Percentiles rank a stretch among this genome's conserved stretches.
phyloP scores from a whole-genome alignment of 2,329 filamentous ascomycete species.

The Colletotrichum aenigma region DNA sequence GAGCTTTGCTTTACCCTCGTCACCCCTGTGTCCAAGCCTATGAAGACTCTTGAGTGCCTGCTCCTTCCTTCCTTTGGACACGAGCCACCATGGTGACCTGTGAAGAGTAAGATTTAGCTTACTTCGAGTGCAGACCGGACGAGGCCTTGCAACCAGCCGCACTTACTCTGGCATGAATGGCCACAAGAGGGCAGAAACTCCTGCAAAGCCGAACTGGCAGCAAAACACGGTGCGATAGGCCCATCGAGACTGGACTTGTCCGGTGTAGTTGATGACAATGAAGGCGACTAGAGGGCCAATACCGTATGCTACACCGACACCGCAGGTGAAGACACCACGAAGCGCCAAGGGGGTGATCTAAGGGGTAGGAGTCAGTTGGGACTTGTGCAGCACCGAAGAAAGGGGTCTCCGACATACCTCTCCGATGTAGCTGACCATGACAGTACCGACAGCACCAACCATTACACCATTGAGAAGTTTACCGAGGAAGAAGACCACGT shows the following conservation, averaged over 20 bases:
- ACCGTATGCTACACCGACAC: slow-evolving; percentile 31
- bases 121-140: neutral
- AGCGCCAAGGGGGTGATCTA: slow-evolving; percentile 31
- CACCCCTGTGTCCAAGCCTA: slow-evolving; percentile 30
- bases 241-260: slow-evolving; percentile 30
- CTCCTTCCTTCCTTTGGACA: slow-evolving; percentile 34
- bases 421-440: slow-evolving; percentile 34
- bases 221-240: slow-evolving; percentile 37
- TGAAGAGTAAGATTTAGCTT: neutral
- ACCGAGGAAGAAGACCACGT: slow-evolving; percentile 43
- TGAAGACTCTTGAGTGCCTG: slow-evolving; percentile 37
- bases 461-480: slow-evolving; percentile 47
- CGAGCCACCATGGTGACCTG: slow-evolving; percentile 44
- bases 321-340: slow-evolving; percentile 31
- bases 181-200: slow-evolving; percentile 31
- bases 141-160: neutral
- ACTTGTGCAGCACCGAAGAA: neutral
- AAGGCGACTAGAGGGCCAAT: slow-evolving; percentile 34
- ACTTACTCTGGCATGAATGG: slow-evolving; percentile 44
- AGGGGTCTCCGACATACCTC: slow-evolving; percentile 25
- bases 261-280: slow-evolving; percentile 35
- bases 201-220: slow-evolving; percentile 37
- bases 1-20: slow-evolving; percentile 31
- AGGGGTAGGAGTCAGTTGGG: neutral
- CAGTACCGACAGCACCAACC: slow-evolving; percentile 28